Percentiles rank a stretch among this genome's conserved stretches.
Conservation (phyloP, 805 yeast genomes). For the Monosporozyma unispora region DNA sequence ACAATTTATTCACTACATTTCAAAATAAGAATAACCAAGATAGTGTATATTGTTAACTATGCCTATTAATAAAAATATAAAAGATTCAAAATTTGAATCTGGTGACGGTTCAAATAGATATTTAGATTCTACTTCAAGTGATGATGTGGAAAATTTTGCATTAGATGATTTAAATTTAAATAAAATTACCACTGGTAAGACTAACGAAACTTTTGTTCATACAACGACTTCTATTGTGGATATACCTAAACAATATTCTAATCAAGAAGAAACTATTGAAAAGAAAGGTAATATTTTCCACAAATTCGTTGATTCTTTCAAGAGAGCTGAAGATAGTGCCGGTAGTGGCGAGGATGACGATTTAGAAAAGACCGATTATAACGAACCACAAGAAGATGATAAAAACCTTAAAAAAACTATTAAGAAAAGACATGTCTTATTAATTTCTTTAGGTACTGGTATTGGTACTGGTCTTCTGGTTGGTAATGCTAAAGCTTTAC, state of each 20-base stretch:
- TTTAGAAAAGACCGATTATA: constrained; percentile 1
- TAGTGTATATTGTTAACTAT: not conserved
- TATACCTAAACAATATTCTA: not conserved
- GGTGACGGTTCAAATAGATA: not conserved
- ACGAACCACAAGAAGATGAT: constrained; percentile 2
- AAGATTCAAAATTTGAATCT: not conserved
- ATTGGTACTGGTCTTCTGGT: constrained; percentile 69
- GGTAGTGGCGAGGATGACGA: not conserved
- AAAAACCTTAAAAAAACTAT: constrained; percentile 31
- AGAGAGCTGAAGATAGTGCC: constrained; percentile 13
- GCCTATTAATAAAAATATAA: not conserved
- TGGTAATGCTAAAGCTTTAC: constrained; percentile 44
- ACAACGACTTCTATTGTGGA: not conserved
- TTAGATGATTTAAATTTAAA: not conserved
- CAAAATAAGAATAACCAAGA: not conserved
- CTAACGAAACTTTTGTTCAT: not conserved
- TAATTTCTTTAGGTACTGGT: constrained; percentile 79
- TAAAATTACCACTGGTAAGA: not conserved
- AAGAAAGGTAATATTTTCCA: not conserved
- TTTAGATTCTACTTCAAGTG: not conserved
- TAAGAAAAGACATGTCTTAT: constrained; percentile 44
- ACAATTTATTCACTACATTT: no score
- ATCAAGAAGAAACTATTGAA: not conserved
- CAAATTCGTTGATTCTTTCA: constrained; percentile 5
- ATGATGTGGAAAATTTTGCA: not conserved